Conservation (phyloP, 108 stramenopile genomes). For the Cyclostephanos invisitatus region DNA sequence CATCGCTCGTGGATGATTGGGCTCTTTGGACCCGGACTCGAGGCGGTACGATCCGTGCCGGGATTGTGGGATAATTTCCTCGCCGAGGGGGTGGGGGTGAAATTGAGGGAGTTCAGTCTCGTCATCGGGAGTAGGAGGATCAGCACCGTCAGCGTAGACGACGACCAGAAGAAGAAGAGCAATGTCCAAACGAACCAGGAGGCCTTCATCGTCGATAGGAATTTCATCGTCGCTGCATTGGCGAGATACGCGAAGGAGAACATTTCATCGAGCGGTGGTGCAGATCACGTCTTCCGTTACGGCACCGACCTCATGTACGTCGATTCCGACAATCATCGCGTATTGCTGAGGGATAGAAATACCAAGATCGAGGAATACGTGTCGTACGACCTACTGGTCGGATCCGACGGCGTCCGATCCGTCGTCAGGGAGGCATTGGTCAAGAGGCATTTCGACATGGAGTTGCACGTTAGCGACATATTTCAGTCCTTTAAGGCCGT, state of each 20-base stretch:
- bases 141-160: not conserved
- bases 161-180: not conserved
- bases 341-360: conserved; percentile 41
- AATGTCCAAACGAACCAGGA: too few species aligned
- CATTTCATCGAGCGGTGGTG: conserved; percentile 2
- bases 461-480: conserved; percentile 50
- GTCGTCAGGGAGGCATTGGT: conserved; percentile 56
- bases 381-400: conserved; percentile 57
- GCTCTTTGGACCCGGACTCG: conserved; percentile 49
- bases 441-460: conserved; percentile 53
- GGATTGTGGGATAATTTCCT: conserved; percentile 50
- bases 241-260: conserved; percentile 51
- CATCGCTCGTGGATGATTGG: conserved; percentile 69
- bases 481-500: conserved; percentile 60
- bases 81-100: conserved; percentile 38
- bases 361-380: conserved; percentile 49
- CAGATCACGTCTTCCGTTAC: conserved; percentile 26
- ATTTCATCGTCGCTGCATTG: conserved; percentile 60
- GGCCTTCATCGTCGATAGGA: conserved; percentile 60
- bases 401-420: conserved; percentile 59
- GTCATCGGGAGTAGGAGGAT: conserved; percentile 43
- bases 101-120: conserved; percentile 21
- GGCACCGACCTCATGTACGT: conserved; percentile 49
- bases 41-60: conserved; percentile 48
- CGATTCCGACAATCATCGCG: conserved; percentile 49